These are phyloP conservation scores for Orbilia brochopaga DNA, from an alignment of 2,329 filamentous ascomycete species.

Conservation along the genomic window DNA sequence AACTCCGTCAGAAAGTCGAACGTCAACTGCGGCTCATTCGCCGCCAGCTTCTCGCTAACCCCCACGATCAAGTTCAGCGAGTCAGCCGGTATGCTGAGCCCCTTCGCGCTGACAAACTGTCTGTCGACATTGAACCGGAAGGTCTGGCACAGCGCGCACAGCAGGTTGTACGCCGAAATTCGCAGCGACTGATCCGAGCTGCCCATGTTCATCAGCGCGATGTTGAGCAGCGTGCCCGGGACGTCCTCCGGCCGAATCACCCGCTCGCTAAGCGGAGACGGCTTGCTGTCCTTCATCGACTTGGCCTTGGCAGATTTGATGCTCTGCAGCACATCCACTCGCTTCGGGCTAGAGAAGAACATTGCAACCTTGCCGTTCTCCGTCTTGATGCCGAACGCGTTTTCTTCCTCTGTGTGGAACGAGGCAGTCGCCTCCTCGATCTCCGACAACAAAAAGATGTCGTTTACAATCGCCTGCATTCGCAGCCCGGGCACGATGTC, in stretches of 20 bases:
- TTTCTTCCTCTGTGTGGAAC: conserved; percentile 70
- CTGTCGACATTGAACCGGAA: conserved; percentile 71
- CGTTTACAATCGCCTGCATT: conserved; percentile 70
- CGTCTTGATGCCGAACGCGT: conserved; percentile 70
- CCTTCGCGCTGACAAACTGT: conserved; percentile 68
- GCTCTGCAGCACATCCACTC: conserved; percentile 68
- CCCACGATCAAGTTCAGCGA: conserved; percentile 70
- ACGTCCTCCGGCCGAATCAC: conserved; percentile 74
- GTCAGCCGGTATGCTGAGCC: conserved; percentile 66
- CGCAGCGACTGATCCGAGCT: conserved; percentile 68
- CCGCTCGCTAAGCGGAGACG: conserved; percentile 68
- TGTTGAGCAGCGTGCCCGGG: conserved; percentile 71
- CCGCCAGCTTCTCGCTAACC: conserved; percentile 69
- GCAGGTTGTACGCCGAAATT: conserved; percentile 70
- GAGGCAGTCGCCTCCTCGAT: conserved; percentile 70
- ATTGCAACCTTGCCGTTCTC: conserved; percentile 74
- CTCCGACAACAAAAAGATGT: conserved; percentile 72
- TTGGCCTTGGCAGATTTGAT: conserved; percentile 70
- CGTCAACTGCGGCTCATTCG: conserved; percentile 70
- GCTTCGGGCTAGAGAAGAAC: conserved; percentile 73
- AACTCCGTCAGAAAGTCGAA: conserved; percentile 75
- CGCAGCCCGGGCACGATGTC: conserved; percentile 70
- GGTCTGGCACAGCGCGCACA: conserved; percentile 70
- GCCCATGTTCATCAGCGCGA: conserved; percentile 71
- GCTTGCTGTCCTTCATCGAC: conserved; percentile 68